Base-by-base conservation (phyloP, 2,329 filamentous ascomycete species). In the Fusarium citri region DNA sequence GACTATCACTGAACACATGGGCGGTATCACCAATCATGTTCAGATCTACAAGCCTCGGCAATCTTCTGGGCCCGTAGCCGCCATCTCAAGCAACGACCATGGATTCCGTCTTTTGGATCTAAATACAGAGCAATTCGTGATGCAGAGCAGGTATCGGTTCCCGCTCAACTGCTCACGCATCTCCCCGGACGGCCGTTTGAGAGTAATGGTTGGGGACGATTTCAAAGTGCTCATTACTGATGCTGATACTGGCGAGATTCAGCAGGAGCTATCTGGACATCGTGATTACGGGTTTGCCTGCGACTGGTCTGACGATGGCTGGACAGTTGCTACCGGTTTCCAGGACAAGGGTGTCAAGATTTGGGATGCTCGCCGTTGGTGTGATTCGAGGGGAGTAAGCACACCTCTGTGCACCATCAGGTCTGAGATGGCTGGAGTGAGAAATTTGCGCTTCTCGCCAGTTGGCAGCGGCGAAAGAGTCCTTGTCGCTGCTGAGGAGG, bases 261-360 rank as follows among this genome's bases (percentile, higher is more conserved):
- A 86, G 67, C 84, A 90, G 70, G 80, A 81, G 26, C 85, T 94
- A 3, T 78, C 82, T 6, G 89, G 90, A 4, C 91, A 94, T 74
- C 83, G 83, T 16, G 92, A 94, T 74, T 92, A 86, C 71, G 91
- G 89, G 3, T 95, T 94, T 74, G 89, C 92, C 3, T 94, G 91
- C 74, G 92, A 91, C 70, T 95, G 92, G 92, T 90, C 92, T 20
- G 89, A 91, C 55, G 90, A 94, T 76, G 92, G 92, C 31, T 89
- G 89, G 81, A 91, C 89, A 15, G 86, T 94, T 22, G 92, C 92
- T 15, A 94, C 92, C 0, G 92, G 90, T 23, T 91, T 91, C 66
- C 92, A 95, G 78, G 92, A 95, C 78, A 90, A 86, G 76, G 86
- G 85, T 28, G 85, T 94, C 70, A 88, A 89, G 68, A 88, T 95